Conservation (phyloP, 768 basidiomycete species). For the Lentinula edodes region DNA sequence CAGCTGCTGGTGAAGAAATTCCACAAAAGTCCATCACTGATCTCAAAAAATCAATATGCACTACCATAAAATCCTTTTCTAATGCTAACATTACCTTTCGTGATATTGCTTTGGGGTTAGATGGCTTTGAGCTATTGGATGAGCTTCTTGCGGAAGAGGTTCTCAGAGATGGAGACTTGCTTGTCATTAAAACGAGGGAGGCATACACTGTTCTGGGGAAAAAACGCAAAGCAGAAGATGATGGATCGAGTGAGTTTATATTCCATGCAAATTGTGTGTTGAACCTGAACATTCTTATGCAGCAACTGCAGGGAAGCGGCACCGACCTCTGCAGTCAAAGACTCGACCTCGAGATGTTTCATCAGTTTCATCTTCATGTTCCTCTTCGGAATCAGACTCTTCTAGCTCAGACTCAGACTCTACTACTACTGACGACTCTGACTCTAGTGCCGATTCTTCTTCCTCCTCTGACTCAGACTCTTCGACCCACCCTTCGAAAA, state of each 20-base stretch:
- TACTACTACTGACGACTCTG: not conserved
- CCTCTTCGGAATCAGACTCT: not conserved
- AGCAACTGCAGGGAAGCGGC: not conserved
- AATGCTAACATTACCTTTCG: not conserved
- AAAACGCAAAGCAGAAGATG: slow-evolving; percentile 2
- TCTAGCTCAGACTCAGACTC: not conserved
- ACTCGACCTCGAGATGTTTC: not conserved
- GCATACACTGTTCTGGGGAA: not conserved
- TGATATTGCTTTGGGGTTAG: not conserved
- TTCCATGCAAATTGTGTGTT: not conserved
- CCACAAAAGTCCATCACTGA: not conserved
- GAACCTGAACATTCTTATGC: not conserved
- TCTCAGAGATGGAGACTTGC: slow-evolving; percentile 9
- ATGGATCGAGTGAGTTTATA: not conserved
- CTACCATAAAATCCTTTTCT: not conserved
- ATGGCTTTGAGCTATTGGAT: slow-evolving; percentile 8
- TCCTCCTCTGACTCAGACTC: not conserved
- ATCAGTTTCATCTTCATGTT: not conserved
- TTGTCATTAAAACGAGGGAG: not conserved
- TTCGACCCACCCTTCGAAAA: not conserved
- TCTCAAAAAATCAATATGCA: slow-evolving; percentile 5
- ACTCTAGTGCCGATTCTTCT: not conserved
- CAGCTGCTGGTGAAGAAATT: not conserved
- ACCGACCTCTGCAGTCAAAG: not conserved
- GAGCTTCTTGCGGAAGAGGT: not conserved